Conservation (phyloP, 164 flowering plant species). For the Annona cherimola region DNA sequence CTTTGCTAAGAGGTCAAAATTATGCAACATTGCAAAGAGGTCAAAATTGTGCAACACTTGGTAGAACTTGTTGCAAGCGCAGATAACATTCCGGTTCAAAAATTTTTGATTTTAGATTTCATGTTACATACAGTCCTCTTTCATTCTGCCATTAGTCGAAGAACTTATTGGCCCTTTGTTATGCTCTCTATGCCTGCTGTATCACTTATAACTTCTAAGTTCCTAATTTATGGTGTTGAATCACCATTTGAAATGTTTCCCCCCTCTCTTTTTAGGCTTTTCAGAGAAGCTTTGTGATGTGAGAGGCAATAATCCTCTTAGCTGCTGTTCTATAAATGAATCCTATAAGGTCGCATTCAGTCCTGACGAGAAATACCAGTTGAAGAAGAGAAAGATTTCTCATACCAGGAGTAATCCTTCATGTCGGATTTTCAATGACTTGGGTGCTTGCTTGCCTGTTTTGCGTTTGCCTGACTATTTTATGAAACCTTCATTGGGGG, state of each 20-base stretch:
- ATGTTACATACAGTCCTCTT: too few relatives aligned
- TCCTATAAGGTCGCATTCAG: slow-evolving; percentile 3
- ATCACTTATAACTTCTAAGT: too few relatives aligned
- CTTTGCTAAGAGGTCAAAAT: too few relatives aligned
- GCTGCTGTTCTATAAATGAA: slow-evolving; percentile 1
- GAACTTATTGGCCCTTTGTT: too few relatives aligned
- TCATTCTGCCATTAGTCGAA: too few relatives aligned
- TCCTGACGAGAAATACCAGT: slow-evolving; percentile 8
- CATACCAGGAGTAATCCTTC: neutral
- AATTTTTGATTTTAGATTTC: too few relatives aligned
- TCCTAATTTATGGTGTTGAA: neutral
- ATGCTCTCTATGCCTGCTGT: too few relatives aligned
- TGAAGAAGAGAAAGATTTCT: slow-evolving; percentile 21
- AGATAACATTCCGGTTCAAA: too few relatives aligned
- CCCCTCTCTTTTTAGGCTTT: slow-evolving; percentile 4
- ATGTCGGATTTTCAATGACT: neutral
- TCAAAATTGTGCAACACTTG: too few relatives aligned
- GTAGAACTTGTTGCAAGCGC: too few relatives aligned
- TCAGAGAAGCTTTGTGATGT: slow-evolving; percentile 3
- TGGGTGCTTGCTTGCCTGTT: slow-evolving; percentile 39
- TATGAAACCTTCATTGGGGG: slow-evolving; percentile 54
- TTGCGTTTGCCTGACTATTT: slow-evolving; percentile 56
- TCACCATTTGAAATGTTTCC: neutral
- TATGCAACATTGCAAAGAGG: too few relatives aligned
- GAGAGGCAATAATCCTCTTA: slow-evolving; percentile 10